Evolutionary conservation across 768 basidiomycete genomes (phyloP).

Genomic region (Cystofilobasidium macerans): DNA sequence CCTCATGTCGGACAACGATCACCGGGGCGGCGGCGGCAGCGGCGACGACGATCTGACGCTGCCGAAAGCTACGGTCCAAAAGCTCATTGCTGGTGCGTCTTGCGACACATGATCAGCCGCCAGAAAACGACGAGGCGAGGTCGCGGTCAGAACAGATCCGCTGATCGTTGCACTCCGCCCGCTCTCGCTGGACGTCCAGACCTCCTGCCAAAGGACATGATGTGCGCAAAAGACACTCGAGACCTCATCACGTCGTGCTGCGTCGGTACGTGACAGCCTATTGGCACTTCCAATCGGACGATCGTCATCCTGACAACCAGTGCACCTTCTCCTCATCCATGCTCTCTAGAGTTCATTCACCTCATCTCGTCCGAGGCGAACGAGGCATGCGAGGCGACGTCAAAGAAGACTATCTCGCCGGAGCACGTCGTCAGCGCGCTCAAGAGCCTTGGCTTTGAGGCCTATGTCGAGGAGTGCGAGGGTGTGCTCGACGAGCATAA

Average conservation of each 20-base stretch:
- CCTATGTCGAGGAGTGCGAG: conserved; percentile 78
- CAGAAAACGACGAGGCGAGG: no score
- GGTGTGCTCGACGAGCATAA: conserved; percentile 93
- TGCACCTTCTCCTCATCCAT: background rate
- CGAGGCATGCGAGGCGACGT: conserved; percentile 93
- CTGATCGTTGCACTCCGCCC: conserved; percentile 16
- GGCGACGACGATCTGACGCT: conserved; percentile 89
- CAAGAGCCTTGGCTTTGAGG: conserved; percentile 87
- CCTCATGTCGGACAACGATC: conserved; percentile 11
- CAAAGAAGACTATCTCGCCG: conserved; percentile 97
- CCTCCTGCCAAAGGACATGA: conserved; percentile 71
- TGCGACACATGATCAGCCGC: no score
- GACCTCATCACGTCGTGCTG: conserved; percentile 97
- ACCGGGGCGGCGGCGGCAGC: conserved; percentile 32
- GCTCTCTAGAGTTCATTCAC: conserved; percentile 86
- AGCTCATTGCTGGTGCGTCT: conserved; percentile 76
- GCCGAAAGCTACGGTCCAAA: conserved; percentile 93
- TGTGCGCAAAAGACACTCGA: conserved; percentile 89
- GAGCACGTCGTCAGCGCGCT: conserved; percentile 90
- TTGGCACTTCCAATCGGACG: background rate
- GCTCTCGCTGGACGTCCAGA: conserved; percentile 45
- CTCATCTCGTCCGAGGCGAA: conserved; percentile 95
- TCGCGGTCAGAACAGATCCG: no score
- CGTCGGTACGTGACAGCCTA: conserved; percentile 57
- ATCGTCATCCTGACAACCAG: background rate